A percentile compares a stretch with the other conserved stretches of the same genome.
Evolutionary conservation across 345 rosid species (phyloP).

Genomic region (Murraya koenigii): DNA sequence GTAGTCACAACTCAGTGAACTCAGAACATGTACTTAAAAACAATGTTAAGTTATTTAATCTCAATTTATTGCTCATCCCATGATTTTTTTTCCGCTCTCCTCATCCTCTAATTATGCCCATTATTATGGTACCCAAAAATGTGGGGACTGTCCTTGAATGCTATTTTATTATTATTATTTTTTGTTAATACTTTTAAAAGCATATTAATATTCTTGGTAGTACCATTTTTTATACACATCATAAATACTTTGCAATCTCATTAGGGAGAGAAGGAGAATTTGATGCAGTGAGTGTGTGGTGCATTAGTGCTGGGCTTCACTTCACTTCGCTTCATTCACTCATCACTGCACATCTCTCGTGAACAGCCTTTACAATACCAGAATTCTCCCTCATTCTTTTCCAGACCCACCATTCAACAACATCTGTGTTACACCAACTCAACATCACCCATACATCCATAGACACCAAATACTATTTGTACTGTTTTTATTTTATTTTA

Average conservation of each 20-base stretch:
- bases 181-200: background rate
- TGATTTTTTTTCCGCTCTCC: background rate
- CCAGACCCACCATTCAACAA: constrained; percentile 31
- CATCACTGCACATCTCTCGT: constrained; percentile 65
- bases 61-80: background rate
- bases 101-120: background rate
- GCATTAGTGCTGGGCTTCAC: background rate
- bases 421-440: constrained; percentile 17
- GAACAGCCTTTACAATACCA: constrained; percentile 38
- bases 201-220: constrained; percentile 4
- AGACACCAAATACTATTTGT: background rate
- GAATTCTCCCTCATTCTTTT: constrained; percentile 34
- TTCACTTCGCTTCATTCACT: constrained; percentile 35
- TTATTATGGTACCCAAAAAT: background rate
- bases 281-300: constrained; percentile 19
- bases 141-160: constrained; percentile 9
- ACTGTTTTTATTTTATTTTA: background rate
- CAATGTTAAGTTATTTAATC: background rate
- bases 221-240: background rate
- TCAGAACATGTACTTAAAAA: too few relatives aligned
- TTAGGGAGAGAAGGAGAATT: constrained; percentile 11
- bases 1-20: too few relatives aligned
- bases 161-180: background rate
- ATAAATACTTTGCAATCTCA: constrained; percentile 13
- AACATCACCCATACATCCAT: background rate